Base-by-base conservation (phyloP, 1,284 basidiomycete genomes). In the Pseudozyma tsukubaensis region DNA sequence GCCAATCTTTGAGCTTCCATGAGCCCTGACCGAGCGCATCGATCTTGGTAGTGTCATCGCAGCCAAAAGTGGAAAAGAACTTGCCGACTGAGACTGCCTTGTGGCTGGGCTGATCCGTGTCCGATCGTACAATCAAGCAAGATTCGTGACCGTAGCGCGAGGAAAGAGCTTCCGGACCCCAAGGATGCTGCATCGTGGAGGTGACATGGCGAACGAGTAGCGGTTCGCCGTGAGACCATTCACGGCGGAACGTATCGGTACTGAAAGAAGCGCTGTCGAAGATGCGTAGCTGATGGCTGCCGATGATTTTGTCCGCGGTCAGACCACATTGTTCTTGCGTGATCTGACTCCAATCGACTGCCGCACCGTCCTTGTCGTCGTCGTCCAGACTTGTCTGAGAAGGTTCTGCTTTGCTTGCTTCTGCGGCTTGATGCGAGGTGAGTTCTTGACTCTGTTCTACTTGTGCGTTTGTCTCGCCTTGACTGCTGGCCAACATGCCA, bases 1-100 rank as follows among this genome's bases (percentile, higher is more conserved):
- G 95, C 94, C 94, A 97, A 85, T 98, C 95, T 88, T 96, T 94
- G 76, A 97, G 86, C 86, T 95, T 95, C 89, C 91, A 84, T 86
- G 91, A 62, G 18, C 78, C 78, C 11, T 47, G 29, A 29, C 74
- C 74, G 2, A 80, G 57, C 2, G 59, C 34, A 16, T 39, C 74
- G 87, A 88, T 54, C 78, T 86, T 60, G 87, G 86, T 12, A 80
- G 88, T 67, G 87, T 68, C 87, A 58, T 91, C 90, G 62, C 89
- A 87, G 37, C 93, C 92, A 83, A 97, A 96, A 82, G 86, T 86
- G 1, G 86, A 85, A 81, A 97, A 97, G 85, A 97, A 98, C 49
- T 91, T 88, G 2, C 88, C 88, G 2, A 97, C 90, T 32, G 50
- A 57, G 12, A 87, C 86, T 72, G 88, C 88, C 76, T 89, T 91